Evolutionary conservation across 1,284 basidiomycete genomes (phyloP).

Genomic region (Tylopilus sp.): DNA sequence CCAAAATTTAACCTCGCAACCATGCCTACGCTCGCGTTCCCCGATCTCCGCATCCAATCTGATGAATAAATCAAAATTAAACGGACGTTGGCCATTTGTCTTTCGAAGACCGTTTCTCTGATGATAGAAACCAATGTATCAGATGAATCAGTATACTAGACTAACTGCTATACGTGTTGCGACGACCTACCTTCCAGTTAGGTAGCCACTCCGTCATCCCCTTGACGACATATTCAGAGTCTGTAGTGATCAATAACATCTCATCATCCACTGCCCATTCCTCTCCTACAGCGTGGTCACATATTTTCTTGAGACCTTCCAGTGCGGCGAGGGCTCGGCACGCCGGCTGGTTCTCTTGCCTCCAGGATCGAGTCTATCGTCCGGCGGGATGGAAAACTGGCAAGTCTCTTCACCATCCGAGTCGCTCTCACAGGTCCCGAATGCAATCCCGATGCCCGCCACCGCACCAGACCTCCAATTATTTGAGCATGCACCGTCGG

Average conservation of each 20-base stretch:
- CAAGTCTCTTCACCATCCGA: not conserved
- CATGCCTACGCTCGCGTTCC: not conserved
- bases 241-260: conserved; percentile 26
- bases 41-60: not conserved
- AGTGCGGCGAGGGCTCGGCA: conserved; percentile 37
- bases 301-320: conserved; percentile 13
- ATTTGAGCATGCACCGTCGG: conserved; percentile 11
- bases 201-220: conserved; percentile 39
- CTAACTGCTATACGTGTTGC: not conserved
- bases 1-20: conserved; percentile 1
- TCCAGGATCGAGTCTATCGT: conserved; percentile 25
- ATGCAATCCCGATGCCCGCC: conserved; percentile 14
- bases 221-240: conserved; percentile 40
- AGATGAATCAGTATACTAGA: not conserved
- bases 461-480: conserved; percentile 1
- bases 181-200: conserved; percentile 33
- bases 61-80: conserved; percentile 15
- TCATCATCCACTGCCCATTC: no score
- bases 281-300: not conserved
- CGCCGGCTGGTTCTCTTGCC: conserved; percentile 35
- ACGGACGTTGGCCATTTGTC: conserved; percentile 3
- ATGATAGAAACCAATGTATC: not conserved
- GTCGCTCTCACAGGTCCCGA: not conserved
- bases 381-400: conserved; percentile 25
- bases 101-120: conserved; percentile 4